phyloP scores from a whole-genome alignment of 306 rosid species.

The Spatholobus suberectus region DNA sequence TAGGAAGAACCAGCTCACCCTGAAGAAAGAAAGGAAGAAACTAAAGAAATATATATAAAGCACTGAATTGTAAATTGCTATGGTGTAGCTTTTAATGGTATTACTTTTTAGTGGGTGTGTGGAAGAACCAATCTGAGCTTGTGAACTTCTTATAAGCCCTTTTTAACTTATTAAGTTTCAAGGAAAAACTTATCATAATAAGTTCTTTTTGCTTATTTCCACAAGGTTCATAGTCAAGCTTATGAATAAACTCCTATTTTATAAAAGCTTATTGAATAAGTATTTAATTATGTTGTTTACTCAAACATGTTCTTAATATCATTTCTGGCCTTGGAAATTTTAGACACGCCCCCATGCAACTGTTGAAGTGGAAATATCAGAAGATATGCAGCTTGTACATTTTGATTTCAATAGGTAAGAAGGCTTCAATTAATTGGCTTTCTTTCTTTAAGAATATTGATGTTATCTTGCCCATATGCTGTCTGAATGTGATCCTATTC shows the following conservation, averaged over 20 bases:
- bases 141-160: background rate
- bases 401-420: slow-evolving; percentile 94
- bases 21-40: background rate
- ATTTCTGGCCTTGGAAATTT: slow-evolving; percentile 31
- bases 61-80: background rate
- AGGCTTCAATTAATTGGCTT: background rate
- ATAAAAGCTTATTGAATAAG: background rate
- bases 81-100: background rate
- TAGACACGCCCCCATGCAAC: slow-evolving; percentile 96
- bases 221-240: background rate
- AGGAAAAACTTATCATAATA: background rate
- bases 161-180: background rate
- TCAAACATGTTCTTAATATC: slow-evolving; percentile 6
- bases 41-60: background rate
- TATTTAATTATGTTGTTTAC: background rate
- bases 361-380: slow-evolving; percentile 41
- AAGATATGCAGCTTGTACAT: slow-evolving; percentile 72
- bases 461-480: background rate
- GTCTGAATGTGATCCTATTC: background rate
- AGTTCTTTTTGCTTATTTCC: background rate
- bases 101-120: background rate
- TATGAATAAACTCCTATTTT: background rate
- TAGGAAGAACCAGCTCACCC: slow-evolving; percentile 15
- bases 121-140: background rate
- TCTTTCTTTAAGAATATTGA: slow-evolving; percentile 9